Evolutionary conservation across 306 rosid genomes (phyloP), one percentile per base, ranked within the genome.

Genomic region (Vicia sativa): DNA sequence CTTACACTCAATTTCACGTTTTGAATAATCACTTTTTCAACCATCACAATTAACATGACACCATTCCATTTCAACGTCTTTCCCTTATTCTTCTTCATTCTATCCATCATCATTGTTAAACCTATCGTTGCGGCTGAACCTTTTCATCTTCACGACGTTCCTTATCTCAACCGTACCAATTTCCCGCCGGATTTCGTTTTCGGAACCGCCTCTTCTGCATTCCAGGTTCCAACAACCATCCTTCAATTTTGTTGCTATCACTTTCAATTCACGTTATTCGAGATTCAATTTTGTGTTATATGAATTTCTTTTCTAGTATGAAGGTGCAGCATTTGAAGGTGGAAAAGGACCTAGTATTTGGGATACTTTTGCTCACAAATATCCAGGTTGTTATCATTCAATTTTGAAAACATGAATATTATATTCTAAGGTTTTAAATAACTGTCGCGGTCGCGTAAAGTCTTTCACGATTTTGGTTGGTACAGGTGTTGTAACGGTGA

Each of bases 301-400:
- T 73, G 23, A 64, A 7, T 74, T 57, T 76, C 0, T 65, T 57
- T 6, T 7, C 1, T 76, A 68, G 82, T 72, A 60, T 72, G 82
- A 89, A 80, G 96, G 96, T 39, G 90, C 81, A 42, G 85, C 84
- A 28, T 74, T 53, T 21, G 77, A 60, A 67, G 78, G 43, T 72
- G 82, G 82, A 23, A 78, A 35, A 78, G 78, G 82, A 67, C 75
- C 75, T 0, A 59, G 74, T 35, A 60, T 31, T 4, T 78, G 82
- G 82, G 82, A 78, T 60, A 78, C 78, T 8, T 78, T 29, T 71
- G 68, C 74, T 57, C 82, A 72, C 53, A 78, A 60, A 19, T 43
- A 60, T 15, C 82, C 82, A 29, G n/a, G n/a, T n/a, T n/a, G n/a
- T n/a, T n/a, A n/a, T n/a, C n/a, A n/a, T n/a, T n/a, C n/a, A n/a